Percentiles rank a stretch among this genome's conserved stretches.
These are phyloP conservation scores for Aspergillus indologenus DNA, from an alignment of 495 filamentous ascomycete genomes.

Conservation along the genomic window DNA sequence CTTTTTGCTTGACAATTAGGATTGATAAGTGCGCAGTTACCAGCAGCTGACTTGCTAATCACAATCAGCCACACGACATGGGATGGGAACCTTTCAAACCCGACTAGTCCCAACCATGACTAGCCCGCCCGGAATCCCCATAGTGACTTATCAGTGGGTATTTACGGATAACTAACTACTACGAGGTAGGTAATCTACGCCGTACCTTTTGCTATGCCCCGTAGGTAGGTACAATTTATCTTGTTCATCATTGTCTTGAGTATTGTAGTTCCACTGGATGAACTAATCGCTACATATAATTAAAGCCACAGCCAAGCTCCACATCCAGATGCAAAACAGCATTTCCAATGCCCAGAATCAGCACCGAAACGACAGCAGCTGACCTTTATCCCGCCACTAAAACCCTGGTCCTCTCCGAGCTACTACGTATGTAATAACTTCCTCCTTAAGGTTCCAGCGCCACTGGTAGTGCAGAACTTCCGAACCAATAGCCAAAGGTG, in stretches of 20 bases:
- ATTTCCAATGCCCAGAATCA: background rate
- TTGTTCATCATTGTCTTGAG: no score
- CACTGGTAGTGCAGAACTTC: background rate
- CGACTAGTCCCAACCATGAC: background rate
- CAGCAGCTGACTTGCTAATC: background rate
- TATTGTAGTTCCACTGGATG: background rate
- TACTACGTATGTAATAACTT: background rate
- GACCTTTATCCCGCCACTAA: background rate
- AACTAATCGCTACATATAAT: background rate
- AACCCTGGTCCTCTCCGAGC: background rate
- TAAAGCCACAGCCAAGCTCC: background rate
- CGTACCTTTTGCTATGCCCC: no score
- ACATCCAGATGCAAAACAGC: background rate
- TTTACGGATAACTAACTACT: no score
- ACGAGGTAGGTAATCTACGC: no score
- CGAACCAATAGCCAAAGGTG: background rate
- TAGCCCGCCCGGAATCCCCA: background rate
- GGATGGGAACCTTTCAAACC: background rate
- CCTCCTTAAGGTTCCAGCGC: slow-evolving; percentile 5
- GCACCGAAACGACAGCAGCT: background rate
- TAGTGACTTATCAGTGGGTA: background rate
- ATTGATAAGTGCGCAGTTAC: slow-evolving; percentile 1
- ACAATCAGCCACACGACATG: background rate
- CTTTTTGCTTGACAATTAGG: background rate
- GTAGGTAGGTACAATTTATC: no score